Base-by-base conservation (phyloP, 768 basidiomycete species). In the Xerocomus potaroensis region DNA sequence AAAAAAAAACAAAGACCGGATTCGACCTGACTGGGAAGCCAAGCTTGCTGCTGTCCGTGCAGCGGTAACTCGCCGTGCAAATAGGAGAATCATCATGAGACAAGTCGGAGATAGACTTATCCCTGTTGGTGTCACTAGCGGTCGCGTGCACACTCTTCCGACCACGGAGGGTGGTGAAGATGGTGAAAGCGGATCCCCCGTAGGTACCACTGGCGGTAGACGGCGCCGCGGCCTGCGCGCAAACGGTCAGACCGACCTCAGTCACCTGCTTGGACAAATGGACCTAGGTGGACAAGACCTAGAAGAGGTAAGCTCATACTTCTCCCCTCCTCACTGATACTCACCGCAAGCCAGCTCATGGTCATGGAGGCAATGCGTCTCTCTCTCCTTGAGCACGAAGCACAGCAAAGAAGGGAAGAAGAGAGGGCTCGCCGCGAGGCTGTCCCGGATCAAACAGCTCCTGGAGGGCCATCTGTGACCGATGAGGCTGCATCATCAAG, bases 301-400 rank as follows among this genome's bases (percentile, higher is more conserved):
- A 45, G 93, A 94, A 73, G 93, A 95, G 77, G 92, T 91, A 59
- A 36, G n/a, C 29, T 16, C 18, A n/a, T 23, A 22, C 60, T 79
- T 64, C 36, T 39, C 32, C 49, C 48, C 41, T 50, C 29, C 30
- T 41, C 27, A 22, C 53, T 23, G 36, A 51, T 48, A 22, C 54
- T 61, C 34, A 56, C 45, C 16, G 46, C 18, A 3, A 38, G 29
- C 32, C 52, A 99, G 91, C 70, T 99, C 35, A 97, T 98, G 95
- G 73, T 99, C 45, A 94, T 94, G 90, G 96, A 98, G 69, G 96
- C 96, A 5, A 98, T 99, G 93, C 82, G 95, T 45, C 71, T 96
- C 47, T 96, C 92, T 22, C 73, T 97, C 54, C 64, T 96, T 39
- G 95, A 98, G 48, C 93, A 98, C 59, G 94, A 97, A 68, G 92